Evolutionary conservation across 208 protist species (phyloP), one percentile per base, ranked within the genome.

Genomic region (Acanthamoeba quina): DNA sequence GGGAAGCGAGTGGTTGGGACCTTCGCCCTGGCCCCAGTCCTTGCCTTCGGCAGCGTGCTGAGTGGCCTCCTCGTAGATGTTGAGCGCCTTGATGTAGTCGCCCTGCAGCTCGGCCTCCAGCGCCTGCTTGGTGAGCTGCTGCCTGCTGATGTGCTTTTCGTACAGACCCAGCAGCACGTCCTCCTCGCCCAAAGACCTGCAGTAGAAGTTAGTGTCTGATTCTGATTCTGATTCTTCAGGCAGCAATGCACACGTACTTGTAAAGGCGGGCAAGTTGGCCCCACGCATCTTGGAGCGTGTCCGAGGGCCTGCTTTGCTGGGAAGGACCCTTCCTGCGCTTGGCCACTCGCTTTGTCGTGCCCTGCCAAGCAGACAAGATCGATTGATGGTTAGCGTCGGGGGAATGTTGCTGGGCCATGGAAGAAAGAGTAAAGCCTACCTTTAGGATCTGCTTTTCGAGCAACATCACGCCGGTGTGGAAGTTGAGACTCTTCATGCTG

Each of bases 81-180:
- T 92, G 9, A 96, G 62, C 15, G 97, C 97, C 37, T 52, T 37
- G 26, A 95, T 74, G 72, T 95, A 97, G 70, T 97, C 83, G 19
- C 96, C 96, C 54, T 78, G 56, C 19, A 98, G 56, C 68, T 98
- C 96, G 31, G 56, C 76, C 31, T 96, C 64, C 3, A 98, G 52
- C 13, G 97, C 97, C n/a, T 94, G 47, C 34, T 94, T 92, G 47
- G 96, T 97, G 29, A 88, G 29, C 7, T 44, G 21, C 60, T 96
- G 58, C 6, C 91, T n/a, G 31, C 86, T 41, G 24, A 95, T 94
- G 80, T 96, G 72, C 54, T 96, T 96, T 17, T 97, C 95, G 37
- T 95, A 96, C 21, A 98, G 62, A 41, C 95, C 96, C 15, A 92
- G 34, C 47, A 97, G 78, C 1, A 97, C 85, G 93, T 98, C 97